Base-by-base conservation (phyloP, 2,329 filamentous ascomycete genomes). In the Colletotrichum sidae region DNA sequence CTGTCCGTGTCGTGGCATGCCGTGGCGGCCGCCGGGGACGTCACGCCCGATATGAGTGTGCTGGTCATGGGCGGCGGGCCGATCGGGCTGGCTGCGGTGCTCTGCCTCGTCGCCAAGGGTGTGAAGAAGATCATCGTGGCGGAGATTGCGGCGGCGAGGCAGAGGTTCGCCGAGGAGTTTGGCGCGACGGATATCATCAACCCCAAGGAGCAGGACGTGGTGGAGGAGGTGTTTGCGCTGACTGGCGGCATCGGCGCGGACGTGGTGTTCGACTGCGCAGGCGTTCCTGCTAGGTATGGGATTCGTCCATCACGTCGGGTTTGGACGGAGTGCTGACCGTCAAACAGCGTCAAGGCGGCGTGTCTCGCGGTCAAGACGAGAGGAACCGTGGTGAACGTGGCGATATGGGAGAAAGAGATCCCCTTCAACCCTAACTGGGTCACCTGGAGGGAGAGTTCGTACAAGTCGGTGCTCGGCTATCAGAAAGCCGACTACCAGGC, bases 1-100 rank as follows among this genome's bases (percentile, higher is more conserved):
- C 76, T 91, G 2, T 80, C 86, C 0, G 88, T 91, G 0, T 87
- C 86, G 8, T 90, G 88, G 88, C 88, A 91, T 69, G 88, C 87
- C 0, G 82, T 75, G n/a, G 55, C 69, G 25, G 25, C 25, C 35
- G 70, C 68, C 9, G 66, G 67, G 6, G 55, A 62, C 17, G 63
- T 70, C 41, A 79, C 79, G 11, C 64, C 75, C 3, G 81, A 80
- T 1, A 79, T 84, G 12, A 79, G 78, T 1, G 84, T 83, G 2
- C 70, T 90, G 17, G 80, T 91, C 7, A 75, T 89, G 3, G 88
- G 88, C 6, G 87, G 85, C 0, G 88, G 88, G 0, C 88, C 88
- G 0, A 90, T 91, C 52, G 88, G 87, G 0, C 77, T 90, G 10
- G 84, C 85, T 0, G 79, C 89, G 4, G 80, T 90, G 2, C 84